phyloP scores from a whole-genome alignment of 495 filamentous ascomycete genomes.

The Aspergillus cavernicola region DNA sequence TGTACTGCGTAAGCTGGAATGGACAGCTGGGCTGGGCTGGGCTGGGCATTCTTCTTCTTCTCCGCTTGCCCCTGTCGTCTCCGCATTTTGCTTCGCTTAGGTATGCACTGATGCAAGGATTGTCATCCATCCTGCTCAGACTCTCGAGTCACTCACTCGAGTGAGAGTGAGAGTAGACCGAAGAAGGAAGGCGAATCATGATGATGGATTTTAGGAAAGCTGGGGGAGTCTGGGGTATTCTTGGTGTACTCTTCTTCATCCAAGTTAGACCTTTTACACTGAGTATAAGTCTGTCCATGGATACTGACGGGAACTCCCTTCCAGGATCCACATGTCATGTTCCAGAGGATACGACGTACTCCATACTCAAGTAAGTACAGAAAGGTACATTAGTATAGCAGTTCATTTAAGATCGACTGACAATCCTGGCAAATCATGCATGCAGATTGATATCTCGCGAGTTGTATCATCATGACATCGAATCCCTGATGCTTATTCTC shows the following conservation, averaged over 20 bases:
- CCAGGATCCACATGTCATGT: constrained; percentile 14
- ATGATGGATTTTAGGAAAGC: too few species aligned
- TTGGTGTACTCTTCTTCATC: too few species aligned
- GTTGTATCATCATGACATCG: not conserved
- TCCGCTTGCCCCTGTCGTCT: constrained; percentile 13
- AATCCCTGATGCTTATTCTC: constrained; percentile 1
- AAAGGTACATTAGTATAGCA: not conserved
- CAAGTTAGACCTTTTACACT: too few species aligned
- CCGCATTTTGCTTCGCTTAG: constrained; percentile 14
- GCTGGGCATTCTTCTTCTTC: not conserved
- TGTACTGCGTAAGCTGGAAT: too few species aligned
- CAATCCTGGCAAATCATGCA: not conserved
- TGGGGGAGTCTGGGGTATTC: too few species aligned
- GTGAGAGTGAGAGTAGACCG: too few species aligned
- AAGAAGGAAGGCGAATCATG: too few species aligned
- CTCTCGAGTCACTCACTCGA: not conserved
- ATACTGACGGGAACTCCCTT: too few species aligned
- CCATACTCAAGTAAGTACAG: too few species aligned
- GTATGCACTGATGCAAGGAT: constrained; percentile 6
- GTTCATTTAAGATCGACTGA: not conserved
- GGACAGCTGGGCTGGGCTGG: too few species aligned
- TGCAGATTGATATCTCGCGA: not conserved
- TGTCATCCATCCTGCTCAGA: not conserved
- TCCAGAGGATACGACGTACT: not conserved
- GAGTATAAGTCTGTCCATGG: too few species aligned